Base-by-base conservation (phyloP, 768 basidiomycete genomes). In the Amanita pseudoporphyria region DNA sequence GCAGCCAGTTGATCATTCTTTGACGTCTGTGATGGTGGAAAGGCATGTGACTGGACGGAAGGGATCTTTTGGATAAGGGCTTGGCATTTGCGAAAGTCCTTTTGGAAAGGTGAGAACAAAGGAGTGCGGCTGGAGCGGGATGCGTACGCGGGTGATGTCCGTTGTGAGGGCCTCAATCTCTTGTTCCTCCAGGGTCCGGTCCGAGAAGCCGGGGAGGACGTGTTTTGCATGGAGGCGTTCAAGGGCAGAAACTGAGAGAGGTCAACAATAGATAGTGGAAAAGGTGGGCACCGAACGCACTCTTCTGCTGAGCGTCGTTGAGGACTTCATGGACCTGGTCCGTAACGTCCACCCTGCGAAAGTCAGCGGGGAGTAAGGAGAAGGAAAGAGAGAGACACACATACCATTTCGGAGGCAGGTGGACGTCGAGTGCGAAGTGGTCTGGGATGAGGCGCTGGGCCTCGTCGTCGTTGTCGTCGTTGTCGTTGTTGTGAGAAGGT, bases 211-310 rank as follows among this genome's bases (percentile, higher is more conserved):
- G 56, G 96, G 96, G 5, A 99, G 78, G 51, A 85, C 86, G 64
- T 96, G 94, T 63, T 89, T 96, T 56, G 95, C 89, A 57, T 99
- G 95, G 4, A 99, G 80, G 64, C 88, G 96, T 66, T 98, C 96
- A 35, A 99, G 82, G 6, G 78, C 68, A n/a, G 73, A 66, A 60
- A 98, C 96, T 98, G 65, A 56, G 49, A 40, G 53, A 55, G 52
- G 40, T 47, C 40, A 50, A 33, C 43, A 51, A 52, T 24, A 54
- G 56, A 32, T 51, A 47, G 33, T 47, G 46, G 52, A 32, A 47
- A 53, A 10, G 47, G 54, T 45, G 52, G 46, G n/a, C n/a, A n/a
- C n/a, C n/a, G 26, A 12, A 58, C 82, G 61, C 65, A 96, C 94
- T 88, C 74, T 94, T 95, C 45, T 75, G 67, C 47, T 80, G 78